Percentiles rank a stretch among this genome's conserved stretches.
Evolutionary conservation across 164 flowering plant species (phyloP).

Genomic region (Stephania cephalantha): DNA sequence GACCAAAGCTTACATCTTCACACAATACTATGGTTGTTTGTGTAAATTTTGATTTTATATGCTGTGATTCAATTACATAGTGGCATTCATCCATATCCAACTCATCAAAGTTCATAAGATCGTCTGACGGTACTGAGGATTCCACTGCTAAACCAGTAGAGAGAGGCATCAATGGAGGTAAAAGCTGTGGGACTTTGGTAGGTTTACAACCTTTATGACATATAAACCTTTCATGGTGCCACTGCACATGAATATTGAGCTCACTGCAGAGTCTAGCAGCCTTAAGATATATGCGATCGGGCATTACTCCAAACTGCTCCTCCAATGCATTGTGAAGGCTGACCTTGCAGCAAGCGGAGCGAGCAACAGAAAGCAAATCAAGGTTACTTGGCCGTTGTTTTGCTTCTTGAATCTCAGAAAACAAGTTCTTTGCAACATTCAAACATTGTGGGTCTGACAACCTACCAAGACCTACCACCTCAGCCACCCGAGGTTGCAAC

Average conservation of each 20-base stretch:
- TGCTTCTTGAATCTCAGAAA: conserved; percentile 62
- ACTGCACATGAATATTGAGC: conserved; percentile 52
- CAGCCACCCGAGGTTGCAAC: conserved; percentile 34
- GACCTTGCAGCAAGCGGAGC: conserved; percentile 69
- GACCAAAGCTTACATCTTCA: conserved; percentile 82
- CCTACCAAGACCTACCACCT: conserved; percentile 40
- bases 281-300: conserved; percentile 66
- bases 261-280: conserved; percentile 97
- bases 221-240: conserved; percentile 78
- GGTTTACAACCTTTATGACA: conserved; percentile 82
- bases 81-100: conserved; percentile 85
- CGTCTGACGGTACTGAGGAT: conserved; percentile 9
- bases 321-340: conserved; percentile 59
- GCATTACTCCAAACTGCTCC: conserved; percentile 58
- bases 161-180: conserved; percentile 32
- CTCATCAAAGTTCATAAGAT: conserved; percentile 26
- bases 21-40: conserved; percentile 46
- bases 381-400: conserved; percentile 62
- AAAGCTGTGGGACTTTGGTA: conserved; percentile 16
- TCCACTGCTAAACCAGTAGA: conserved; percentile 21
- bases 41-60: conserved; percentile 32
- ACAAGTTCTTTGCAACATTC: conserved; percentile 54
- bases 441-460: conserved; percentile 64
- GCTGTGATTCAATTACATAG: conserved; percentile 46
- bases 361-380: conserved; percentile 76